Conservation (phyloP, 2,329 filamentous ascomycete genomes). For the Microsporum ferrugineum region DNA sequence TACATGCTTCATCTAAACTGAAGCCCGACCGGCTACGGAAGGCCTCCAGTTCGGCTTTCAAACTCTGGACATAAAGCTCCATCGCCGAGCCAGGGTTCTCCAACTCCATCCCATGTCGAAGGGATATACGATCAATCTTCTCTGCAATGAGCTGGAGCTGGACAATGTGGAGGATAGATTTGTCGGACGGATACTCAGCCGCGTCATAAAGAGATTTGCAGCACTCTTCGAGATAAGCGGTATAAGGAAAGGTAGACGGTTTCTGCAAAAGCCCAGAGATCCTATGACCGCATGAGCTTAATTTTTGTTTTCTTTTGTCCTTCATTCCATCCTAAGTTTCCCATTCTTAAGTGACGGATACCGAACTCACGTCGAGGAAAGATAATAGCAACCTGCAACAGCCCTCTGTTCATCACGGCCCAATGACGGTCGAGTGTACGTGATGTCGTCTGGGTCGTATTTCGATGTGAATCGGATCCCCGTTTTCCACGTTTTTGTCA, state of each 20-base stretch:
- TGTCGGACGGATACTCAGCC: constrained; percentile 26
- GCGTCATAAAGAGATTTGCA: constrained; percentile 25
- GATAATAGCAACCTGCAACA: constrained; percentile 34
- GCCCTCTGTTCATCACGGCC: constrained; percentile 35
- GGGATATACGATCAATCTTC: constrained; percentile 24
- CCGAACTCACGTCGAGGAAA: constrained; percentile 31
- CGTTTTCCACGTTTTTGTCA: constrained; percentile 22
- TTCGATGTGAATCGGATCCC: constrained; percentile 22
- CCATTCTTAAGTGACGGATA: background rate
- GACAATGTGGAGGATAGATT: constrained; percentile 27
- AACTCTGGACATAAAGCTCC: constrained; percentile 22
- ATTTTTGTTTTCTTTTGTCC: background rate
- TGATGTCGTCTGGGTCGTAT: constrained; percentile 8
- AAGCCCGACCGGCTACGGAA: constrained; percentile 23
- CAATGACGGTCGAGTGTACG: constrained; percentile 15
- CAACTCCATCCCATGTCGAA: constrained; percentile 13
- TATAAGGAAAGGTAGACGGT: constrained; percentile 27
- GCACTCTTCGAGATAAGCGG: constrained; percentile 28
- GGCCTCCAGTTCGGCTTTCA: constrained; percentile 24
- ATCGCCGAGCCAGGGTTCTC: constrained; percentile 16
- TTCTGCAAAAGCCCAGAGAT: constrained; percentile 30
- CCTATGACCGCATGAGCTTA: constrained; percentile 14
- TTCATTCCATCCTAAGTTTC: background rate
- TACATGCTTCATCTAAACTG: constrained; percentile 22
- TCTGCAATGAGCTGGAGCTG: constrained; percentile 31